Conservation (phyloP, 2,329 filamentous ascomycete genomes). For the Arachnopeziza araneosa region DNA sequence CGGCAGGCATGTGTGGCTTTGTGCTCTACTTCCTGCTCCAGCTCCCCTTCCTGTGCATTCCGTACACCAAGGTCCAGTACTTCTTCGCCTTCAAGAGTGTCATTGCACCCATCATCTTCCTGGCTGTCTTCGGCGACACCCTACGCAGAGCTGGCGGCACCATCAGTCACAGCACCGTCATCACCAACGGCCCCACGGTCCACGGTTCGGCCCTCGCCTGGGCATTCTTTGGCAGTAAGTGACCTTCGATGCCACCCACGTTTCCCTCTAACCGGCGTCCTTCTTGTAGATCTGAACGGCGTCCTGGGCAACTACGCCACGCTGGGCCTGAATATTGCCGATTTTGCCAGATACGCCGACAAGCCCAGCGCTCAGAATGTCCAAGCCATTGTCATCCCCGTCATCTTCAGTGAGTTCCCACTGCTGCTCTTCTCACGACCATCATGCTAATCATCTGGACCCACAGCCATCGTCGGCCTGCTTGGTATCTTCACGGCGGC, state of each 20-base stretch:
- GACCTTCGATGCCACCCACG: not conserved
- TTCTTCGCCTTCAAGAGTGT: constrained; percentile 38
- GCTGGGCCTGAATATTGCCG: constrained; percentile 27
- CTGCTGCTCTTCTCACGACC: not conserved
- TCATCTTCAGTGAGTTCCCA: constrained; percentile 14
- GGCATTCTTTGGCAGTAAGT: constrained; percentile 17
- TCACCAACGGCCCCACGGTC: constrained; percentile 4
- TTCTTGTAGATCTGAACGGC: constrained; percentile 13
- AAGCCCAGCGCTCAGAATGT: constrained; percentile 10
- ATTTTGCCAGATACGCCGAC: constrained; percentile 40
- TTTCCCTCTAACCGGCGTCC: not conserved
- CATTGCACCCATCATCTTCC: constrained; percentile 12
- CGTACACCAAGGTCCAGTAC: constrained; percentile 38
- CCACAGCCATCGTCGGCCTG: constrained; percentile 30
- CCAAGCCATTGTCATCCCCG: constrained; percentile 16
- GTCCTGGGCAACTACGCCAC: constrained; percentile 17
- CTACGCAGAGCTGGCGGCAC: constrained; percentile 12
- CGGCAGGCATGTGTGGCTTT: constrained; percentile 10
- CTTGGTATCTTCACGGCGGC: constrained; percentile 44
- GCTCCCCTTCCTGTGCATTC: constrained; percentile 44
- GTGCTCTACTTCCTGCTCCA: constrained; percentile 24
- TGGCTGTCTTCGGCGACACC: constrained; percentile 9
- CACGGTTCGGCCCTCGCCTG: constrained; percentile 9
- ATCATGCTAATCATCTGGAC: constrained; percentile 9
- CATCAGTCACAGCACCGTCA: constrained; percentile 12